Conservation (phyloP, 108 stramenopile species). For the Skeletonema marinoi region DNA sequence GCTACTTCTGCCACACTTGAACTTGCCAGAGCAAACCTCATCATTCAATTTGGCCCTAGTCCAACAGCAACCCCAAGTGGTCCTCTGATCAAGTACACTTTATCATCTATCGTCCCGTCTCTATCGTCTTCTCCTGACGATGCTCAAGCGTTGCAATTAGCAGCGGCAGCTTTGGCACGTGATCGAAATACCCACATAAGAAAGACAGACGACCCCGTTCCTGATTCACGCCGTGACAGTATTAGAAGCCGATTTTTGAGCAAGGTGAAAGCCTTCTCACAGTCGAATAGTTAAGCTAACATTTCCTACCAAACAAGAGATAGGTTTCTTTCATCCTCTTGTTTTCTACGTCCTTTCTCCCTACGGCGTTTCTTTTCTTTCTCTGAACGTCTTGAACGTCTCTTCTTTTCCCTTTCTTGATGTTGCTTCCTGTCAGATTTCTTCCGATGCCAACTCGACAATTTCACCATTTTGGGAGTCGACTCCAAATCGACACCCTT, state of each 20-base stretch:
- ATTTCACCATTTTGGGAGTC: neutral
- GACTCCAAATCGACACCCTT: slow-evolving; percentile 13
- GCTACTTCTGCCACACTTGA: slow-evolving; percentile 35
- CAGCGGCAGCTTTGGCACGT: slow-evolving; percentile 34
- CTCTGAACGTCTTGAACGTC: slow-evolving; percentile 22
- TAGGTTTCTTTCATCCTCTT: slow-evolving; percentile 1
- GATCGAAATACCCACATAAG: slow-evolving; percentile 37
- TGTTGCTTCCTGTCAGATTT: neutral
- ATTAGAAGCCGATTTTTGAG: slow-evolving; percentile 14
- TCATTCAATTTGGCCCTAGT: slow-evolving; percentile 63
- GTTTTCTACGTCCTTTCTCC: neutral
- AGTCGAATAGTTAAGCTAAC: neutral
- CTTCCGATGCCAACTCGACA: slow-evolving; percentile 40
- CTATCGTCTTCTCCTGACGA: slow-evolving; percentile 20
- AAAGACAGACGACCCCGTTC: neutral
- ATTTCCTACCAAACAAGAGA: neutral
- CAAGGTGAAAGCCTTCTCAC: slow-evolving; percentile 14
- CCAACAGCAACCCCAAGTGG: slow-evolving; percentile 48
- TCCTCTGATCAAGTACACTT: slow-evolving; percentile 41
- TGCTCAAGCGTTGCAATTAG: slow-evolving; percentile 38
- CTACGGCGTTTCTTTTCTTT: slow-evolving; percentile 18
- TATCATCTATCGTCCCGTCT: slow-evolving; percentile 39
- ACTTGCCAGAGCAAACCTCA: slow-evolving; percentile 53
- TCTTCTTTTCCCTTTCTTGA: neutral
- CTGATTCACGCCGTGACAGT: slow-evolving; percentile 4